Evolutionary conservation across 2,329 filamentous ascomycete genomes (phyloP).

Genomic region (Pseudopyrenochaeta lycopersici): DNA sequence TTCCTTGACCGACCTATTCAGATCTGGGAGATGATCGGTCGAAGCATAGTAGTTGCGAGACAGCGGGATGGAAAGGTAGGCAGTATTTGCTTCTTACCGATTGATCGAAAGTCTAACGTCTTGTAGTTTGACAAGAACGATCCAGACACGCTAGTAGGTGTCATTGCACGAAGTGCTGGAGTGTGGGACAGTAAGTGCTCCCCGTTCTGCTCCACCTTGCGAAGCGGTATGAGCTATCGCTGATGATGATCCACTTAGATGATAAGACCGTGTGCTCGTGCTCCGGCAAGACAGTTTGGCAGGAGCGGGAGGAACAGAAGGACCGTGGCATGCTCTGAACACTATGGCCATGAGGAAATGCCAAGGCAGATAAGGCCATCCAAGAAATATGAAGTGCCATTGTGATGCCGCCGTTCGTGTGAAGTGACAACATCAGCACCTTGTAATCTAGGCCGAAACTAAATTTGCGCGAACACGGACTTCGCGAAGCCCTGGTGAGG

Average conservation of each 20-base stretch:
- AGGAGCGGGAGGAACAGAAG: constrained; percentile 91
- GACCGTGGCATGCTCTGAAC: constrained; percentile 86
- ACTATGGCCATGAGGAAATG: constrained; percentile 61
- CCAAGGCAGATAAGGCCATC: constrained; percentile 26
- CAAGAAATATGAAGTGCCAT: constrained; percentile 26
- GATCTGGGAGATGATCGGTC: constrained; percentile 96
- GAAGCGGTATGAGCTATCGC: background rate
- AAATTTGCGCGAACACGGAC: constrained; percentile 40
- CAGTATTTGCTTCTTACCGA: constrained; percentile 24
- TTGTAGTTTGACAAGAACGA: constrained; percentile 66
- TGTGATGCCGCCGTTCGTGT: constrained; percentile 24
- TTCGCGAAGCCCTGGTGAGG: constrained; percentile 29
- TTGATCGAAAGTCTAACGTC: constrained; percentile 53
- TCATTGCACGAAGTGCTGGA: constrained; percentile 94
- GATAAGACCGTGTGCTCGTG: constrained; percentile 98
- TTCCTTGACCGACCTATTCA: constrained; percentile 85
- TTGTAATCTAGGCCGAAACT: constrained; percentile 47
- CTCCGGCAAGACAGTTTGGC: constrained; percentile 97
- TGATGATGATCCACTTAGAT: constrained; percentile 51
- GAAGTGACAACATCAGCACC: constrained; percentile 29
- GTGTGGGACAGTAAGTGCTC: constrained; percentile 75
- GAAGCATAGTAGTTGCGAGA: constrained; percentile 86
- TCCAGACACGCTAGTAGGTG: constrained; percentile 85
- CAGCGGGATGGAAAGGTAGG: constrained; percentile 62
- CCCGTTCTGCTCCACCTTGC: constrained; percentile 5